phyloP scores from a whole-genome alignment of 176 grass and related monocot genomes.

The Ensete ventricosum region DNA sequence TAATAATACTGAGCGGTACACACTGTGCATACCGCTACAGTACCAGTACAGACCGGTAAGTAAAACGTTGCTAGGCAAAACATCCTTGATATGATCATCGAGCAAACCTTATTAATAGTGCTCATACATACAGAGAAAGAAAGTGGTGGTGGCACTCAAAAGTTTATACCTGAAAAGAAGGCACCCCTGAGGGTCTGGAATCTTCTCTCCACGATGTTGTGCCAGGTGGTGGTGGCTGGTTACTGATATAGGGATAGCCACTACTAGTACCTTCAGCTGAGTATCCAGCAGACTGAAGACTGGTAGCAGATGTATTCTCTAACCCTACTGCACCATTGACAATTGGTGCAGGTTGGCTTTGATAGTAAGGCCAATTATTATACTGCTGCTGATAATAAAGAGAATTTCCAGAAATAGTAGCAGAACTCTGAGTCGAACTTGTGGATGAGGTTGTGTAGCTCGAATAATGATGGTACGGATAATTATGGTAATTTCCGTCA shows the following conservation, averaged over 20 bases:
- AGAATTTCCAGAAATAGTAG: conserved; percentile 46
- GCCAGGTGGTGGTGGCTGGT: conserved; percentile 85
- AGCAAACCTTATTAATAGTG: neutral
- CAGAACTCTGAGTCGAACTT: conserved; percentile 47
- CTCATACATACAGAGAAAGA: neutral
- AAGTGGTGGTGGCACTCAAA: neutral
- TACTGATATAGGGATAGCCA: conserved; percentile 59
- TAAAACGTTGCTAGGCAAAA: no score
- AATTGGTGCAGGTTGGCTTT: conserved; percentile 46
- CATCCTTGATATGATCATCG: neutral
- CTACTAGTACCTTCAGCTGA: conserved; percentile 24
- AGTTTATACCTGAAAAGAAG: conserved; percentile 62
- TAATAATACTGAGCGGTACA: no score
- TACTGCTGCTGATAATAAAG: conserved; percentile 71
- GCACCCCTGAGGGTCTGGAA: conserved; percentile 30
- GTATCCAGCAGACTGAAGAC: conserved; percentile 21
- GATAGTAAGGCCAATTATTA: conserved; percentile 66
- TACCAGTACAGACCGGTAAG: no score
- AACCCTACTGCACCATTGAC: conserved; percentile 37
- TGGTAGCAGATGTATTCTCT: conserved; percentile 32
- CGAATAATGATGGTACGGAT: conserved; percentile 37
- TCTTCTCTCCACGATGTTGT: conserved; percentile 71
- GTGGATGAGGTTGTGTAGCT: conserved; percentile 50
- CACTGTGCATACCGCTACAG: no score
- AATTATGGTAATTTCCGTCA: conserved; percentile 37